Base-by-base conservation (phyloP, 805 yeast species). In the Ogataea ganodermae region DNA sequence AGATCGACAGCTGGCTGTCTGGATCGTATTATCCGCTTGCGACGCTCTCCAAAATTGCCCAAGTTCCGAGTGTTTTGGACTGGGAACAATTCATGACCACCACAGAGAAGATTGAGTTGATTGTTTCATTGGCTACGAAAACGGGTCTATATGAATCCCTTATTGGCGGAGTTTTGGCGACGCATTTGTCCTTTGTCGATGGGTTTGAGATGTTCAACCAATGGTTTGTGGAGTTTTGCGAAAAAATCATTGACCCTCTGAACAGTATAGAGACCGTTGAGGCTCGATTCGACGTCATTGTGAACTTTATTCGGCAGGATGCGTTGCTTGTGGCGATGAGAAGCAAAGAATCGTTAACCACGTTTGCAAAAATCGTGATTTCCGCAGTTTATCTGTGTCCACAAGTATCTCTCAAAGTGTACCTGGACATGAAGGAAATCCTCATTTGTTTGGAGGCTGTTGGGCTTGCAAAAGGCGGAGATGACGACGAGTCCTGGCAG, bases 381-480 rank as follows among this genome's bases (percentile, higher is more conserved):
- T 40, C 65, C 2, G 48, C 45, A 1, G 49, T 66, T 2, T 65
- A 57, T 38, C 32, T 63, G 10, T 58, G 56, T 22, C 66, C 65
- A 1, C 50, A 46, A 10, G 60, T 61, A 1, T 55, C 63, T 0
- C 44, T 64, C 23, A 55, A 57, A 26, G 46, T 57, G 0, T 58
- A 60, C 42, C 44, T 61, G 9, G 43, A 46, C 27, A 55, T 64
- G 49, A 65, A 65, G 44, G 65, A 66, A 41, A 51, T 62, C 3
- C 28, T 66, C 8, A 55, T 40, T 1, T 46, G 44, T 12, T 31
- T 63, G 13, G 48, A 52, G 26, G 10, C 54, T 0, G 20, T 63
- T 18, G 35, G 30, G 1, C 12, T 13, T 6, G 16, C 44, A 5
- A 23, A 47, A 2, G 44, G 40, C 21, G 49, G 49, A 8, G 28